These are phyloP conservation scores for Biscutella laevigata DNA, from an alignment of 441 rosid genomes.

Conservation along the genomic window DNA sequence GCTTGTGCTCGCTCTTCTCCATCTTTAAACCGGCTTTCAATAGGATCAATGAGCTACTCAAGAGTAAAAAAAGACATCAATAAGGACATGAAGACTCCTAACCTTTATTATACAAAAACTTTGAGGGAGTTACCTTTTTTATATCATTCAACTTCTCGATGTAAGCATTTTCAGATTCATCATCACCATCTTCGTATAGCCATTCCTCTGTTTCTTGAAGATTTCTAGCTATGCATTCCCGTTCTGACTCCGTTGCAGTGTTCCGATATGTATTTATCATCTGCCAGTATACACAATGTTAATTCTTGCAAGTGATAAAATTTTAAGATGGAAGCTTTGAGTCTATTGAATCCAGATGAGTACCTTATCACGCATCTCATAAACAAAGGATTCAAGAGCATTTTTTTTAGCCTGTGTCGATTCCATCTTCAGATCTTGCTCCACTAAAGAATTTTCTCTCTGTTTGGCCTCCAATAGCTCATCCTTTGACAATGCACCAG, in stretches of 20 bases:
- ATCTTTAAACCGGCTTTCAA: conserved; percentile 48
- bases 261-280: conserved; percentile 42
- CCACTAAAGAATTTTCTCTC: conserved; percentile 44
- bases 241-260: conserved; percentile 44
- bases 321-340: conserved; percentile 2
- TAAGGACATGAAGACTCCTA: conserved; percentile 4
- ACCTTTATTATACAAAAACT: background rate
- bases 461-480: conserved; percentile 42
- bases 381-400: conserved; percentile 66
- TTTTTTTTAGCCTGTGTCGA: conserved; percentile 57
- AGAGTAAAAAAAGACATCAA: conserved; percentile 4
- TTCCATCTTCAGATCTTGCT: conserved; percentile 62
- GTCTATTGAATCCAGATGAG: background rate
- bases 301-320: background rate
- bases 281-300: conserved; percentile 24
- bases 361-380: conserved; percentile 71
- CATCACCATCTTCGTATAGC: conserved; percentile 67
- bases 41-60: conserved; percentile 52
- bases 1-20: conserved; percentile 53
- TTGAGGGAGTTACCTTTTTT: conserved; percentile 34
- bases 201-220: conserved; percentile 62
- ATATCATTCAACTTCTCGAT: conserved; percentile 43
- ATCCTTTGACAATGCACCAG: conserved; percentile 44
- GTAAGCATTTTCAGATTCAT: conserved; percentile 55
- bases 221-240: conserved; percentile 45